phyloP scores from a whole-genome alignment of 2,329 filamentous ascomycete species.

The Xylaria sp. region DNA sequence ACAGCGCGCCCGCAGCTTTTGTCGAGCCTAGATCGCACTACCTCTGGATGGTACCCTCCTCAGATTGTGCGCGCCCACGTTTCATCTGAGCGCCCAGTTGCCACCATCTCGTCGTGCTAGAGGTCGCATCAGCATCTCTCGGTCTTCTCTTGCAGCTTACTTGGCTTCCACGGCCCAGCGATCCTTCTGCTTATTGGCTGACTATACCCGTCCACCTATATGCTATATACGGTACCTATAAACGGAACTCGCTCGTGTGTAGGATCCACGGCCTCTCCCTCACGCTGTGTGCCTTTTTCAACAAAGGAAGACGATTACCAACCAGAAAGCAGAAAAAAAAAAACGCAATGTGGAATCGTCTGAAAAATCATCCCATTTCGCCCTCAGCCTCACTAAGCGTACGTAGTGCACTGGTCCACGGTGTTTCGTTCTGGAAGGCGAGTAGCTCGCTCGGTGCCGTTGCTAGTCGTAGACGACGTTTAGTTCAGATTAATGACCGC shows the following conservation, averaged over 20 bases:
- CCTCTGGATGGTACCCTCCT: slow-evolving; percentile 38
- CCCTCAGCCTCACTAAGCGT: slow-evolving; percentile 34
- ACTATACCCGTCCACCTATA: background rate
- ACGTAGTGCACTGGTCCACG: slow-evolving; percentile 1
- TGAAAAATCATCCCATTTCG: slow-evolving; percentile 28
- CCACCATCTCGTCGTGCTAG: slow-evolving; percentile 32
- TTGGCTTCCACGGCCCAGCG: slow-evolving; percentile 28
- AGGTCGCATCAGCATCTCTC: slow-evolving; percentile 32
- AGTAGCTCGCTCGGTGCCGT: slow-evolving; percentile 2
- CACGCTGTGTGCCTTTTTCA: background rate
- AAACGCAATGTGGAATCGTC: slow-evolving; percentile 28
- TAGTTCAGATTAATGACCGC: slow-evolving; percentile 28
- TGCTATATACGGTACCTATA: background rate
- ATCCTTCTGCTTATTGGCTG: slow-evolving; percentile 31
- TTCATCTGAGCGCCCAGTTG: slow-evolving; percentile 36
- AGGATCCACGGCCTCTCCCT: slow-evolving; percentile 12
- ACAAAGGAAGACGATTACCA: background rate
- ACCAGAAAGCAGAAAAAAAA: background rate
- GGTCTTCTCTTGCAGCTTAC: slow-evolving; percentile 32
- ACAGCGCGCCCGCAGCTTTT: background rate
- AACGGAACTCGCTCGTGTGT: slow-evolving; percentile 30
- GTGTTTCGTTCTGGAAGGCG: slow-evolving; percentile 25
- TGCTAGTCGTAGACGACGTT: slow-evolving; percentile 17
- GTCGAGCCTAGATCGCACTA: slow-evolving; percentile 17
- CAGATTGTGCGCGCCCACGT: slow-evolving; percentile 31